A percentile compares a stretch with the other conserved stretches of the same genome.
phyloP scores from a whole-genome alignment of 257 asterid species.

The Marsdenia floribunda region DNA sequence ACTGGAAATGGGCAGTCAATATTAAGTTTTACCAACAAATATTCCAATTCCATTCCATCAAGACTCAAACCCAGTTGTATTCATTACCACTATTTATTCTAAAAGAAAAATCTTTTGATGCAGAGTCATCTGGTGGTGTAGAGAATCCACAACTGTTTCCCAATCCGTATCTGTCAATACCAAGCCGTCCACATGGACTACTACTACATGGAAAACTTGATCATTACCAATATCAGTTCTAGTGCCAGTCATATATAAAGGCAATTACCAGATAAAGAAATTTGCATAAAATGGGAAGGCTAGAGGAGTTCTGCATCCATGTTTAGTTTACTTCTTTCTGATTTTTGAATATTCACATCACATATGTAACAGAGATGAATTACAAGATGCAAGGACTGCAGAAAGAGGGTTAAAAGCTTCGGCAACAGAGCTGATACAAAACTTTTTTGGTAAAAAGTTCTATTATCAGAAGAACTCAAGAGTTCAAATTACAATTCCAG shows the following conservation, averaged over 20 bases:
- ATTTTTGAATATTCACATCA: constrained; percentile 4
- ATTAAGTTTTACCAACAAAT: no score
- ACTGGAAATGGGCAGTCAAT: no score
- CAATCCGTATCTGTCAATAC: background rate
- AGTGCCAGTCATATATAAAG: background rate
- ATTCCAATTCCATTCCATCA: no score
- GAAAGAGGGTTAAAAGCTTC: background rate
- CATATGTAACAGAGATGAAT: background rate
- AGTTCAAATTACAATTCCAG: background rate
- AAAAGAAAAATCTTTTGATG: no score
- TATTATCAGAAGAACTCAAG: background rate
- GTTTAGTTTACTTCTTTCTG: background rate
- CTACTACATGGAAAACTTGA: background rate
- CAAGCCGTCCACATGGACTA: background rate
- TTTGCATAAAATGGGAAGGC: background rate
- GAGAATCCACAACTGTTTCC: background rate
- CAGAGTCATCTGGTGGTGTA: no score
- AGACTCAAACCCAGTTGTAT: no score
- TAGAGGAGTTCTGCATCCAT: background rate
- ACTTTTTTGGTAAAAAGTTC: background rate
- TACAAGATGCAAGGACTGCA: background rate
- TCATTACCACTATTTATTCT: no score
- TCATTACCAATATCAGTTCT: background rate
- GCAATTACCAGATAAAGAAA: background rate
- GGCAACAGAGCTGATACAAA: constrained; percentile 8